Evolutionary conservation across 2,329 filamentous ascomycete species (phyloP), one percentile per base, ranked within the genome.

Genomic region (Aspergillus floridensis): DNA sequence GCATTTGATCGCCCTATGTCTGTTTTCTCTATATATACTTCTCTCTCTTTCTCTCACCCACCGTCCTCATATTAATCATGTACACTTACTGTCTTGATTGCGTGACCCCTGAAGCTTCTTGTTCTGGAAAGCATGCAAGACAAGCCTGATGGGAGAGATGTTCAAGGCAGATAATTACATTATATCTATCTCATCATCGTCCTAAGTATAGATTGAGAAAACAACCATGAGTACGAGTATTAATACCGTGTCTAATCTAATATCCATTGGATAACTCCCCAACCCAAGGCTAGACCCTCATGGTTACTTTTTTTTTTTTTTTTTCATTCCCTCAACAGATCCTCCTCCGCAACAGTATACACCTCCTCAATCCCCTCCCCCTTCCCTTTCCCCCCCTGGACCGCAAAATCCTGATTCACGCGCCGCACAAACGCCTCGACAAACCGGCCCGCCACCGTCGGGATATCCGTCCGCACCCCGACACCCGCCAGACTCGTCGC

Each of bases 401-500:
- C 70, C n/a, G 72, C 67, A 66, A 69, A 75, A 63, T 74, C 73
- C 44, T 52, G 49, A 69, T 76, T 76, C 16, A 77, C 64, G 56
- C 73, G 67, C 24, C 64, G 59, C n/a, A 79, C 76, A 68, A 77
- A 76, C 16, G 70, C 64, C 47, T 69, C 63, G 35, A 77, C 76
- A 70, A 78, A 78, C 44, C 63, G 60, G 22, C 56, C 61, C 6
- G 74, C 75, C 57, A 77, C 73, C 56, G 74, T 69, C 35, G 87
- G 66, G 56, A 77, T 58, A 1, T 46, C 57, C 5, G 72, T 68
- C 7, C 26, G 12, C 1, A 72, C 70, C 1, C 74, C 74, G 73
- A 90, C 82, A 44, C 78, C 80, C 63, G 80, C 79, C 59, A 96
- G 82, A 72, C 86, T 93, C n/a, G 91, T 96, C 56, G 91, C 88